Conservation (phyloP, 768 basidiomycete species). For the Omphalotus guepiniiformis region DNA sequence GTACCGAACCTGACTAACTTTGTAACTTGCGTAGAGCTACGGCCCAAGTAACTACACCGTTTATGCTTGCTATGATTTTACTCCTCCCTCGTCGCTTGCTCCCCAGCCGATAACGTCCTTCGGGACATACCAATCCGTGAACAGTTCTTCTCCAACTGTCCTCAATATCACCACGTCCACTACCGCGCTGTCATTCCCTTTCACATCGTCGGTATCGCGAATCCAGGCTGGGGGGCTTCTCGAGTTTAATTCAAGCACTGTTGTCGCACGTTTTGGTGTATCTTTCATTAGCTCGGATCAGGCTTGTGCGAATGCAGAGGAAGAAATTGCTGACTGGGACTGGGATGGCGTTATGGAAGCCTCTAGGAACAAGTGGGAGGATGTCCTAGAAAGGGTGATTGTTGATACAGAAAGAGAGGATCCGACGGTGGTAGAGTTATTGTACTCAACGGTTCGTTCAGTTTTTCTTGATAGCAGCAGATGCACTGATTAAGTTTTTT, state of each 20-base stretch:
- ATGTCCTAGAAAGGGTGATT: conserved; percentile 33
- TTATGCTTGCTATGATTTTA: conserved; percentile 45
- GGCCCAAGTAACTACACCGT: conserved; percentile 46
- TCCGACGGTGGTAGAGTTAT: conserved; percentile 36
- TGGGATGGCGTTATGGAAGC: conserved; percentile 36
- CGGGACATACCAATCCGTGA: conserved; percentile 38
- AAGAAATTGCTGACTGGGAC: conserved; percentile 47
- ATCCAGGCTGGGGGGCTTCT: conserved; percentile 45
- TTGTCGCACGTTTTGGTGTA: conserved; percentile 54
- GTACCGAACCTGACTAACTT: background rate
- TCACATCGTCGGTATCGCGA: conserved; percentile 30
- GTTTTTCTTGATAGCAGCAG: background rate
- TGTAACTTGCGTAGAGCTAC: conserved; percentile 36
- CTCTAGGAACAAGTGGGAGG: conserved; percentile 38
- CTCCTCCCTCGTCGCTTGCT: conserved; percentile 19
- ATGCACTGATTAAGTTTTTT: background rate
- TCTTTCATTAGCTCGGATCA: conserved; percentile 50
- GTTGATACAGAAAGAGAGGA: conserved; percentile 34
- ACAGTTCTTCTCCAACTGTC: conserved; percentile 26
- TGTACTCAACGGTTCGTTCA: conserved; percentile 45
- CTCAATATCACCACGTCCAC: conserved; percentile 30
- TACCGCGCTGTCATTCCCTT: conserved; percentile 31
- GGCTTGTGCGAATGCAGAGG: conserved; percentile 55
- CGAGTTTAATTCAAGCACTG: conserved; percentile 29
- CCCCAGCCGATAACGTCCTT: conserved; percentile 22